Evolutionary conservation across 805 yeast genomes (phyloP).

Genomic region (Saccharomycopsis microspora): DNA sequence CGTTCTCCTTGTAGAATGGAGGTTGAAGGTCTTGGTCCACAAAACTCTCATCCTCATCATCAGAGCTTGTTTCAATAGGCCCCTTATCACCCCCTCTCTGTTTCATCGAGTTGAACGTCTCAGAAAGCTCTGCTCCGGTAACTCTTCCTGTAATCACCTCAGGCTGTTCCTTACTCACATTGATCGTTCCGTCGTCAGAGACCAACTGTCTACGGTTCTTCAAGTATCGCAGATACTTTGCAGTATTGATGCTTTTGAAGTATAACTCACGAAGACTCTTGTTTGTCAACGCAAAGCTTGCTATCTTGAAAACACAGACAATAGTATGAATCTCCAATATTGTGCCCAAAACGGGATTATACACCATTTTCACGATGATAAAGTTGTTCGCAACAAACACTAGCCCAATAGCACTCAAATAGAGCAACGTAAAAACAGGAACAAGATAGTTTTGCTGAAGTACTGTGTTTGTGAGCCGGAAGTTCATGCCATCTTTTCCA

Average conservation of each 20-base stretch:
- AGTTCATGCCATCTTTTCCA: slow-evolving; percentile 1
- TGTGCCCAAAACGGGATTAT: slow-evolving; percentile 34
- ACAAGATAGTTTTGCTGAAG: slow-evolving; percentile 20
- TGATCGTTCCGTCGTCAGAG: slow-evolving; percentile 13
- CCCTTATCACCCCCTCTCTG: slow-evolving; percentile 1
- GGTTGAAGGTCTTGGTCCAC: slow-evolving; percentile 22
- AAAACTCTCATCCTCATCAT: neutral
- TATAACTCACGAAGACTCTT: slow-evolving; percentile 30
- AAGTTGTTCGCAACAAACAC: slow-evolving; percentile 21
- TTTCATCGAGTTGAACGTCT: slow-evolving; percentile 9
- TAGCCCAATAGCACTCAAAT: slow-evolving; percentile 22
- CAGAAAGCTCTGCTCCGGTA: slow-evolving; percentile 15
- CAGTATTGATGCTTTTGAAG: slow-evolving; percentile 14
- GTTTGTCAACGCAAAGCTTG: slow-evolving; percentile 33
- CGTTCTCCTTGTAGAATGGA: slow-evolving; percentile 21
- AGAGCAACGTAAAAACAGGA: slow-evolving; percentile 23
- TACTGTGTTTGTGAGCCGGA: slow-evolving; percentile 12
- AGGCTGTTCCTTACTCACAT: slow-evolving; percentile 1
- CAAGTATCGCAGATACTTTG: slow-evolving; percentile 11
- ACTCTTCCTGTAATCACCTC: slow-evolving; percentile 9
- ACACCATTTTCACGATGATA: slow-evolving; percentile 24
- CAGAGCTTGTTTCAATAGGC: neutral
- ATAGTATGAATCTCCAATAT: slow-evolving; percentile 29
- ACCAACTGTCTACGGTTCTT: slow-evolving; percentile 5
- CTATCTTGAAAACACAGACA: slow-evolving; percentile 28